A percentile compares a stretch with the other conserved stretches of the same genome.
These are phyloP conservation scores for Pseudonitzschia delicatissima DNA, from an alignment of 108 stramenopile genomes.

Conservation along the genomic window DNA sequence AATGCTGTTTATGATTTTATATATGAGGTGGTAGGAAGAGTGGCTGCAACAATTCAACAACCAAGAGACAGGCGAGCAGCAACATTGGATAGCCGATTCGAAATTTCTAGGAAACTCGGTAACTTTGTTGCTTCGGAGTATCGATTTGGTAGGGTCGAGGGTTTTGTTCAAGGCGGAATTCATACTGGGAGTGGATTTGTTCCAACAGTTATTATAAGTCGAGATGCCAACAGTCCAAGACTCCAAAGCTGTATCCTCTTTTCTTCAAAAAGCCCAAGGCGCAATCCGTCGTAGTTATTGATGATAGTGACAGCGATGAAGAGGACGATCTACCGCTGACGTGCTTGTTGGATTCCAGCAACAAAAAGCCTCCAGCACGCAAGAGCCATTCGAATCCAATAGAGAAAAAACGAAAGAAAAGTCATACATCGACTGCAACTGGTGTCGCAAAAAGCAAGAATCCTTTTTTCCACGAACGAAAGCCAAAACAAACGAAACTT, in stretches of 20 bases:
- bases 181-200: too few relatives aligned
- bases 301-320: not conserved
- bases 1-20: too few relatives aligned
- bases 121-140: too few relatives aligned
- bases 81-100: too few relatives aligned
- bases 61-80: too few relatives aligned
- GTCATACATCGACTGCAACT: not conserved
- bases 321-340: constrained; percentile 6
- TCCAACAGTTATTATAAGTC: too few relatives aligned
- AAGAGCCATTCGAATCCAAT: not conserved
- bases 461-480: not conserved
- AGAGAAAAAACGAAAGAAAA: not conserved
- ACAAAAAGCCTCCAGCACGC: not conserved
- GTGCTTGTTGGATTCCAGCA: not conserved
- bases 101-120: too few relatives aligned
- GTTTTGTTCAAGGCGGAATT: too few relatives aligned
- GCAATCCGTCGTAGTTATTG: not conserved
- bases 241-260: not conserved
- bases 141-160: too few relatives aligned
- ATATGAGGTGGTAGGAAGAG: too few relatives aligned
- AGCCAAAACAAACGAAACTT: not conserved
- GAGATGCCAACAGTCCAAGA: not conserved
- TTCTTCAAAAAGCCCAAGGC: not conserved
- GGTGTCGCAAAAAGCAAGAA: not conserved
- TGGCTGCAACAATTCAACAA: too few relatives aligned